Evolutionary conservation across 306 rosid genomes (phyloP), one percentile per base, ranked within the genome.

Genomic region (Cucumis melo): DNA sequence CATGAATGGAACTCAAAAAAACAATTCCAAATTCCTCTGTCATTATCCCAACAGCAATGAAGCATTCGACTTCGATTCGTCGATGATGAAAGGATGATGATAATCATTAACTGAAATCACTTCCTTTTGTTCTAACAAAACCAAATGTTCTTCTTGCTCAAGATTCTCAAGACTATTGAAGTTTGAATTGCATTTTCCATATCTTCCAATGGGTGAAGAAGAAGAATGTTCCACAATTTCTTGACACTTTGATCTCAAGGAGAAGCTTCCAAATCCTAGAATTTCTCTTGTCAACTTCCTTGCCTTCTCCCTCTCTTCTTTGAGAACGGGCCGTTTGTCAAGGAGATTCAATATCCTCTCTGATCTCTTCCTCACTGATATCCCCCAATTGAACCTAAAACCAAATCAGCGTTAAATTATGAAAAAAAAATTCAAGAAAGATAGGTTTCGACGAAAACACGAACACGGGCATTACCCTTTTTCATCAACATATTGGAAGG

Each of bases 351-450:
- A 10, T 68, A 92, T 81, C 79, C 92, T 75, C 81, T 83, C 93
- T 5, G 97, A 87, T 84, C 89, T 94, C 73, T 90, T 94, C 77
- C 96, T 87, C 8, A 89, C 95, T 20, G 91, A 81, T 39, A 94
- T 64, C 38, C 99, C 99, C 99, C 99, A 94, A 17, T 94, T 94
- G 88, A 94, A 94, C 86, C 97, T 94, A 91, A 66, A 56, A 39
- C 13, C 56, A 68, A 68, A 21, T 44, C 56, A 68, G 16, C 73
- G 39, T 39, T 32, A 11, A 39, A 39, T 38, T 34, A 7, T 36
- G 44, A 34, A 63, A 11, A 63, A 11, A 46, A 46, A 46, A 46
- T 46, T 46, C 3, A 5, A 46, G 53, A 46, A 46, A 46, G 5
- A 46, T 46, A 5, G 53, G 1, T 46, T 46, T 46, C 53, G 53